Evolutionary conservation across 306 rosid species (phyloP).

Genomic region (Trifolium pratense): DNA sequence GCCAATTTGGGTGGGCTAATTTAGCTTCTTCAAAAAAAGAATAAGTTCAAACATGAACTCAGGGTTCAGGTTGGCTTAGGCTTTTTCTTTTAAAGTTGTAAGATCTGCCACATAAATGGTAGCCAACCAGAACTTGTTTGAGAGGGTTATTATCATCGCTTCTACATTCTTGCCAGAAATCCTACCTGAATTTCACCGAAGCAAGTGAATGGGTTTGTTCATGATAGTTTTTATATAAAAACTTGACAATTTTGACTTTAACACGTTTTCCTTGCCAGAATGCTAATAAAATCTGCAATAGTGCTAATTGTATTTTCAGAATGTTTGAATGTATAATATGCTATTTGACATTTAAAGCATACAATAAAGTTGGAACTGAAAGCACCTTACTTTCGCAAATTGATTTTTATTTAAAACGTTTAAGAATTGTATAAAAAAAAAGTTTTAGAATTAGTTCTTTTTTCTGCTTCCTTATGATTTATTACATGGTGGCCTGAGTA

Average conservation of each 20-base stretch:
- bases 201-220: too few relatives aligned
- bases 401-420: neutral
- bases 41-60: neutral
- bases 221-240: too few relatives aligned
- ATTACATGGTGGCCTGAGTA: neutral
- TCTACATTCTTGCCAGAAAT: neutral
- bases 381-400: neutral
- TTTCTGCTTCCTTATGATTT: neutral
- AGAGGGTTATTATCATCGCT: neutral
- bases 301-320: constrained; percentile 1
- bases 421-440: too few relatives aligned
- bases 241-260: neutral
- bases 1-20: too few relatives aligned
- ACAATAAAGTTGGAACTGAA: neutral
- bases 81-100: neutral
- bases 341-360: constrained; percentile 4
- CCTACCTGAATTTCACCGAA: constrained; percentile 2
- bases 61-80: neutral
- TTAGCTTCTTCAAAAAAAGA: too few relatives aligned
- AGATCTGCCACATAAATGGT: neutral
- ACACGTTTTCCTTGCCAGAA: neutral
- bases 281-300: neutral
- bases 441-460: neutral
- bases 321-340: neutral
- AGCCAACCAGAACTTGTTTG: neutral